A percentile compares a stretch with the other conserved stretches of the same genome.
These are phyloP conservation scores for Diaporthe helianthi DNA, from an alignment of 2,329 filamentous ascomycete species.

Conservation along the genomic window DNA sequence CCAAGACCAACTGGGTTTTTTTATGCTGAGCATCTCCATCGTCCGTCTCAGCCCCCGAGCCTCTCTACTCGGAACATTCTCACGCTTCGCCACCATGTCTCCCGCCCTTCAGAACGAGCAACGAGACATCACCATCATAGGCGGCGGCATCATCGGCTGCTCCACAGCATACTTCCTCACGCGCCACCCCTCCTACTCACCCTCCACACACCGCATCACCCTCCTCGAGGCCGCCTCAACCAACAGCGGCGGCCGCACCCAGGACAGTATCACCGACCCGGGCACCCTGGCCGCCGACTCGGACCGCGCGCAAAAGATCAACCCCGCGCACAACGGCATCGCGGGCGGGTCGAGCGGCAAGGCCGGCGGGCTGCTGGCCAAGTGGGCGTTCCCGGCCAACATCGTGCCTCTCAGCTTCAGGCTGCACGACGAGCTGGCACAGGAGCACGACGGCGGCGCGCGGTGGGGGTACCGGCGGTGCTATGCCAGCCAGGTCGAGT, in stretches of 20 bases:
- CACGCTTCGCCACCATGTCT: not conserved
- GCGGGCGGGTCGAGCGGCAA: constrained; percentile 80
- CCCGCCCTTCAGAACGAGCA: not conserved
- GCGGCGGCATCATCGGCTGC: constrained; percentile 79
- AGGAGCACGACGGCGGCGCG: constrained; percentile 70
- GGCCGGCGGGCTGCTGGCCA: constrained; percentile 75
- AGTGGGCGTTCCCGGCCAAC: constrained; percentile 76
- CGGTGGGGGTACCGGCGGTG: constrained; percentile 73
- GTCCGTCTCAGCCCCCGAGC: not conserved
- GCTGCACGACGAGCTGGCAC: constrained; percentile 72
- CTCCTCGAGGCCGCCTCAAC: constrained; percentile 65
- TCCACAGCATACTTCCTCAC: constrained; percentile 78
- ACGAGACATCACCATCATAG: constrained; percentile 46
- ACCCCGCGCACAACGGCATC: constrained; percentile 54
- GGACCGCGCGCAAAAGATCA: constrained; percentile 37
- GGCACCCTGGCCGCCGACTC: constrained; percentile 42
- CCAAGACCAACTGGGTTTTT: not conserved
- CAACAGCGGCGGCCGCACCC: constrained; percentile 44
- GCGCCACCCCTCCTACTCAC: constrained; percentile 72
- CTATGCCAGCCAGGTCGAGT: constrained; percentile 37
- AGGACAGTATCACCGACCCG: constrained; percentile 43
- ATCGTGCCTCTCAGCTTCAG: constrained; percentile 76
- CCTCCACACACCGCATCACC: constrained; percentile 69
- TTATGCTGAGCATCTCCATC: not conserved
- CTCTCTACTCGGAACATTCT: not conserved